These are phyloP conservation scores for Penicillium sclerotiorum DNA, from an alignment of 2,329 filamentous ascomycete species.

Conservation along the genomic window DNA sequence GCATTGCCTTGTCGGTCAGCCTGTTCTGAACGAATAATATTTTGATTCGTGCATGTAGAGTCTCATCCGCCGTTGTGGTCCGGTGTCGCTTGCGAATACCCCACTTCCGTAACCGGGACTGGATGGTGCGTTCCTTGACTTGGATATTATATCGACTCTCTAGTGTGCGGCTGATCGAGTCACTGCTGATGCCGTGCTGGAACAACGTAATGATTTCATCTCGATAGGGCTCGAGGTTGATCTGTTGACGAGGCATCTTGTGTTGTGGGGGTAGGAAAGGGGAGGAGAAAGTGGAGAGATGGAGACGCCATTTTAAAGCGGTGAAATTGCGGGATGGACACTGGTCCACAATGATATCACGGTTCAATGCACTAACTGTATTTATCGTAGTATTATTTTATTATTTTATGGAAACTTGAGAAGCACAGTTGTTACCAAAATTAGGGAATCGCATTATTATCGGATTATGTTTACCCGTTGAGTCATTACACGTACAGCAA, in stretches of 20 bases:
- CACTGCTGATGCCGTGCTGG: slow-evolving; percentile 26
- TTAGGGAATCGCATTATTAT: slow-evolving; percentile 1
- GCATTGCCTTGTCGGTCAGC: slow-evolving; percentile 29
- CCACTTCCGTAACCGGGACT: slow-evolving; percentile 30
- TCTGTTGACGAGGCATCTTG: slow-evolving; percentile 28
- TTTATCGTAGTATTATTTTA: not conserved
- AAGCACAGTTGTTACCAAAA: not conserved
- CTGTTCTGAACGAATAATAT: slow-evolving; percentile 24
- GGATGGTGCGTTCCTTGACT: slow-evolving; percentile 28
- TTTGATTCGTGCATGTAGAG: slow-evolving; percentile 25
- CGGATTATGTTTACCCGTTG: slow-evolving; percentile 3
- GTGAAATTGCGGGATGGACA: slow-evolving; percentile 17
- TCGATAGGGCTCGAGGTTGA: slow-evolving; percentile 27
- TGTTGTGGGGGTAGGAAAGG: not conserved
- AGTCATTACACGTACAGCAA: slow-evolving; percentile 9
- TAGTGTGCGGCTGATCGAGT: slow-evolving; percentile 25
- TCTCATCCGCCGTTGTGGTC: slow-evolving; percentile 26
- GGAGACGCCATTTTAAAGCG: slow-evolving; percentile 14
- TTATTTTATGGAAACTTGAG: not conserved
- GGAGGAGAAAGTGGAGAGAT: not conserved
- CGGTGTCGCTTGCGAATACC: slow-evolving; percentile 29
- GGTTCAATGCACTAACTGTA: not conserved
- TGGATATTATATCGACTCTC: slow-evolving; percentile 27
- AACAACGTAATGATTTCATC: slow-evolving; percentile 27
- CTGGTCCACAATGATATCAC: not conserved